Conservation (phyloP, 225 moss, liverwort and hornwort species). For the Physcomitrium patens region DNA sequence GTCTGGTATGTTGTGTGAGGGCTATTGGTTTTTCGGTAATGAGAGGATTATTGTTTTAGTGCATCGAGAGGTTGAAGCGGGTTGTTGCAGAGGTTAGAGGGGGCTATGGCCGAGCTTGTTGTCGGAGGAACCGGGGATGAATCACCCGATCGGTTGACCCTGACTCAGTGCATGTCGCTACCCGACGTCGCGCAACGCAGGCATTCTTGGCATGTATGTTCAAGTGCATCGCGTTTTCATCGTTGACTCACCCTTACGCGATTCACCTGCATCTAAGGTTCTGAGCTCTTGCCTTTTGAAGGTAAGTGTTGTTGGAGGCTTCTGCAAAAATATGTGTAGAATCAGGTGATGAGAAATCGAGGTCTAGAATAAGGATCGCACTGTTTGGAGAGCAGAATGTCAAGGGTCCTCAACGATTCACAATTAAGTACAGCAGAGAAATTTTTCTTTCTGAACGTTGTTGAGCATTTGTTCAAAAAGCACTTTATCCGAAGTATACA, state of each 20-base stretch:
- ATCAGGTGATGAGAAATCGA: neutral
- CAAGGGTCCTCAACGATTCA: neutral
- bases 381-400: neutral
- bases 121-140: constrained; percentile 46
- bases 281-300: neutral
- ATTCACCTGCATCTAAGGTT: constrained; percentile 32
- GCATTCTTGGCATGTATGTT: constrained; percentile 52
- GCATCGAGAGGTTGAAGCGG: neutral
- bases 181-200: constrained; percentile 49
- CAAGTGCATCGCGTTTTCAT: constrained; percentile 47
- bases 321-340: neutral
- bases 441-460: neutral
- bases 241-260: constrained; percentile 42
- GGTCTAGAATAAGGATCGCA: neutral
- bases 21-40: too few species aligned
- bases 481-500: neutral
- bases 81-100: constrained; percentile 16
- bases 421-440: neutral
- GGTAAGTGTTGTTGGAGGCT: constrained; percentile 1
- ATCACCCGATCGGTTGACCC: constrained; percentile 35
- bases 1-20: too few species aligned
- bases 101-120: constrained; percentile 55
- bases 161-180: constrained; percentile 37
- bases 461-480: neutral
- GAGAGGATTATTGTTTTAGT: too few species aligned